Base-by-base conservation (phyloP, 2,329 filamentous ascomycete genomes). In the Fusarium pininemorale region DNA sequence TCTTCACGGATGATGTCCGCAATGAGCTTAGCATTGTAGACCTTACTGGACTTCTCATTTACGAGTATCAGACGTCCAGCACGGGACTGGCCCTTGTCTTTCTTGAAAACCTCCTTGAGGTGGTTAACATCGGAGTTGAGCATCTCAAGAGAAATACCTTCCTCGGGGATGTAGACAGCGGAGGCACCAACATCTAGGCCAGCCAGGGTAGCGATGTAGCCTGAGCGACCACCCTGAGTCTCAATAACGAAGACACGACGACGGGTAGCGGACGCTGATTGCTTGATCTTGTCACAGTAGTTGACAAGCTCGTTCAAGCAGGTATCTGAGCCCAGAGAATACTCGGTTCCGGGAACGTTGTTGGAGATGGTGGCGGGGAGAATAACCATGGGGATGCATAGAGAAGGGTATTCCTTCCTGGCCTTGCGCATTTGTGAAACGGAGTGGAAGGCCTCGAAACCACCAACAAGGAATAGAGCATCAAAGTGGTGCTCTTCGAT, bases 341-440 rank as follows among this genome's bases (percentile, higher is more conserved):
- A 98, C 83, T 99, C 96, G 1, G 96, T 98, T 44, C 96, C 96
- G 0, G 96, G 96, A 9, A 99, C 96, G 82, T 99, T 99, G 88
- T 99, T 99, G 75, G 94, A 98, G 77, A 99, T 96, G 15, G 96
- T 99, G n/a, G 96, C 96, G 1, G 96, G 96, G 32, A 99, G 88
- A 47, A 98, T 89, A 60, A 93, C 90, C 88, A 98, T 94, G 26
- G 96, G 96, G 73, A 99, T 98, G 82, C 94, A 95, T 80, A 99
- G 93, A 3, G 93, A 92, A 16, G 94, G 91, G 83, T 93, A 98
- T 70, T 94, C 84, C 41, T 90, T 88, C 63, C 95, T 89, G 20
- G 93, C 95, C 84, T 94, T 90, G 76, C 95, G 92, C 69, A 99
- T 88, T 83, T 98, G 93, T 50, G 93, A 94, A 39, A 98, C 89